Evolutionary conservation across 768 basidiomycete genomes (phyloP).

Genomic region (Boletus tomentosulus): DNA sequence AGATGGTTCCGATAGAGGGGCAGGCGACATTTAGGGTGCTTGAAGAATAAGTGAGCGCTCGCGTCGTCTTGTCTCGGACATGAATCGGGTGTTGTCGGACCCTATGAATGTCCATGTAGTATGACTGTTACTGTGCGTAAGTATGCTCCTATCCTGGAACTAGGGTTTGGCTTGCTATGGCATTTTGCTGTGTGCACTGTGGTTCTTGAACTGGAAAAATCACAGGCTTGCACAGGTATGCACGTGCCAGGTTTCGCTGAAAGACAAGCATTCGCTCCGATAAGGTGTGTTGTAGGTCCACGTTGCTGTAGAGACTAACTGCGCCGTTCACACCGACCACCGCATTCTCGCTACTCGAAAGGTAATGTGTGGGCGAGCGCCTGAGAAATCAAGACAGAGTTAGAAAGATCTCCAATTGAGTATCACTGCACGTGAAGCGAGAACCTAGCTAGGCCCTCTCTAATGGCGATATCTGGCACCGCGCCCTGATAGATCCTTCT

Average conservation of each 20-base stretch:
- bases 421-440: slow-evolving; percentile 3
- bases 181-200: slow-evolving; percentile 10
- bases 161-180: slow-evolving; percentile 1
- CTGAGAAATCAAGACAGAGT: slow-evolving; percentile 1
- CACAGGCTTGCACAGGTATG: not conserved
- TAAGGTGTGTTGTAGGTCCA: slow-evolving; percentile 16
- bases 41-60: not conserved
- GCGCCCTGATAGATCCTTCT: slow-evolving; percentile 14
- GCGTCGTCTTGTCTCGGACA: not conserved
- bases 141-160: slow-evolving; percentile 1
- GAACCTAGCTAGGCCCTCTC: slow-evolving; percentile 1
- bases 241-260: slow-evolving; percentile 4
- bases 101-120: not conserved
- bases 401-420: not conserved
- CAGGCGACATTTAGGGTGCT: not conserved
- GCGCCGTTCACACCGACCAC: slow-evolving; percentile 2
- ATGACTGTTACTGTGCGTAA: not conserved
- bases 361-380: not conserved
- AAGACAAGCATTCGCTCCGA: slow-evolving; percentile 6
- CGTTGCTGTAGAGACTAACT: slow-evolving; percentile 14
- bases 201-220: not conserved
- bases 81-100: not conserved
- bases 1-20: not conserved
- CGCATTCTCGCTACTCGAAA: no score
- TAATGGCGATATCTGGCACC: not conserved